Base-by-base conservation (phyloP, 768 basidiomycete species). In the Rhodotorula babjevae region DNA sequence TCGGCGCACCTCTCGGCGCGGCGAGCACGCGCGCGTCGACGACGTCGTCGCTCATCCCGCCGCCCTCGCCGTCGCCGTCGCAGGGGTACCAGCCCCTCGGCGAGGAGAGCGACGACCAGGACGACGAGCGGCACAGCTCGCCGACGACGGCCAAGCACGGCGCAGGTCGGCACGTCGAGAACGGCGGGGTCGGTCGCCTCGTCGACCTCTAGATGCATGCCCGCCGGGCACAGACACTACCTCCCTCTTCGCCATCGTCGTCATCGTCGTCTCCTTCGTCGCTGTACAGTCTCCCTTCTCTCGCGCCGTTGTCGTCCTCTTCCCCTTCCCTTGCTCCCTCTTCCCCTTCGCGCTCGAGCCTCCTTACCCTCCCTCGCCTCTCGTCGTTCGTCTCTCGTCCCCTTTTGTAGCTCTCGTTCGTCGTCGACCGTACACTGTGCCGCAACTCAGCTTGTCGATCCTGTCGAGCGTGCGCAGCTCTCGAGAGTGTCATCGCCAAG, bases 11-110 rank as follows among this genome's bases (percentile, higher is more conserved):
- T 15, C 25, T 46, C n/a, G 23, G 27, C 11, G 33, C 73, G 21
- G 5, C 53, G 62, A 49, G 46, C 8, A 63, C 55, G 10, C 29
- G 57, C 36, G 47, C 59, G 3, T 74, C 68, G 18, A 58, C 60
- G n/a, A 52, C 67, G 9, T 50, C 65, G 9, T 50, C 61, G 25
- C 21, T 44, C 36, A 25, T 63, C 2, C 31, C 33, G 9, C 9
- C 61, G 12, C 50, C 70, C 2, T 61, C 72, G 50, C 19, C 53
- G 3, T 42, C 66, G n/a, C 40, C 69, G 3, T 56, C 59, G 18
- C 59, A 49, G 16, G 73, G 73, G 12, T 74, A 74, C 60, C 53
- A 71, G 49, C 63, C 31, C 0, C 67, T 74, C 27, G 65, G 49
- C 7, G 73, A 74, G 40, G 73, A 71, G 19, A 56, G 49, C 53